Percentiles rank a stretch among this genome's conserved stretches.
Evolutionary conservation across 2,329 filamentous ascomycete genomes (phyloP).

Genomic region (Fusarium sp.): DNA sequence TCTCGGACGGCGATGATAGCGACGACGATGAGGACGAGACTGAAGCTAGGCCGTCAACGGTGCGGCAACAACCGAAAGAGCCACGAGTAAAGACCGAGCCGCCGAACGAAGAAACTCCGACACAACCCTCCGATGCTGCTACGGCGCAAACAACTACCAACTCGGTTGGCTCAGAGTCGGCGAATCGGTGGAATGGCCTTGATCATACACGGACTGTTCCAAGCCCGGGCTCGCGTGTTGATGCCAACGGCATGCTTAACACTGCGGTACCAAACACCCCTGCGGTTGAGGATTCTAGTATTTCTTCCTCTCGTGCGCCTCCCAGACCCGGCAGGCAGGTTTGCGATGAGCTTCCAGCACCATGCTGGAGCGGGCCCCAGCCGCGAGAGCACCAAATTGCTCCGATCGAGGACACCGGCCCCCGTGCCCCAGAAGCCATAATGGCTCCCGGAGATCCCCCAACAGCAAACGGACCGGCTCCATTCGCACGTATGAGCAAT

Average conservation of each 20-base stretch:
- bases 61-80: too few relatives aligned
- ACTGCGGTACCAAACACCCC: rapidly evolving
- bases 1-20: too few relatives aligned
- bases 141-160: too few relatives aligned
- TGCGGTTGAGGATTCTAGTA: rapidly evolving
- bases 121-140: background rate
- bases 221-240: rapidly evolving
- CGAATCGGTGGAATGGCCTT: background rate
- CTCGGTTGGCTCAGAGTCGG: rapidly evolving
- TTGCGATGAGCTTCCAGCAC: too few relatives aligned
- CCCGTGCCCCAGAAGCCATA: background rate
- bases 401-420: rapidly evolving
- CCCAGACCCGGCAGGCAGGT: rapidly evolving
- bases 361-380: rapidly evolving
- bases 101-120: rapidly evolving
- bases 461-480: rapidly evolving
- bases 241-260: background rate
- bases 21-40: too few relatives aligned
- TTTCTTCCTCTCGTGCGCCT: background rate
- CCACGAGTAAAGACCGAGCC: background rate
- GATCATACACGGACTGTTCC: background rate
- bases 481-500: rapidly evolving
- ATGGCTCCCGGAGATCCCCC: background rate
- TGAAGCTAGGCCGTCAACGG: too few relatives aligned
- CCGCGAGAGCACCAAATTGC: rapidly evolving